Conservation (phyloP, 768 basidiomycete species). For the Auriscalpium orientale region DNA sequence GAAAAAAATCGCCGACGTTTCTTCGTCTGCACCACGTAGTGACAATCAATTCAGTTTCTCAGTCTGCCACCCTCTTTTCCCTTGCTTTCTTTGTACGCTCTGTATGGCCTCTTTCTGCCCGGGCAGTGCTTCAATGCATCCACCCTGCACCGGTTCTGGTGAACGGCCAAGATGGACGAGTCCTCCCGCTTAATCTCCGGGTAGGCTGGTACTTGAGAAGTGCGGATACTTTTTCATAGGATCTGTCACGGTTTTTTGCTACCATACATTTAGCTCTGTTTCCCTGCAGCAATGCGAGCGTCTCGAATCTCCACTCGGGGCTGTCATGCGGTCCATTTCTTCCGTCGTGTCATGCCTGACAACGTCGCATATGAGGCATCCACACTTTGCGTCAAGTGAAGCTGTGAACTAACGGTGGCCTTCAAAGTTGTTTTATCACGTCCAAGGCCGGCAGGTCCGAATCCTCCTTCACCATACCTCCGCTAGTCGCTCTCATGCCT, state of each 20-base stretch:
- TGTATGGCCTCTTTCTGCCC: conserved; percentile 19
- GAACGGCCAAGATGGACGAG: conserved; percentile 12
- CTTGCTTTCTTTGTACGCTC: not conserved
- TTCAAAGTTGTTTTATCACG: no score
- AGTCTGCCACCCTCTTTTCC: not conserved
- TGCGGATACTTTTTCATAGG: conserved; percentile 2
- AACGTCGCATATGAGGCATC: no score
- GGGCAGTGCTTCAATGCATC: conserved; percentile 12
- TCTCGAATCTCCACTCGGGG: no score
- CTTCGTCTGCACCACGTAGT: not conserved
- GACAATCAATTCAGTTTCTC: not conserved
- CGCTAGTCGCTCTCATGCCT: no score
- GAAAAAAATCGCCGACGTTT: not conserved
- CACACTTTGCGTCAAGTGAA: no score
- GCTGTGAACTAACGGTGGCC: no score
- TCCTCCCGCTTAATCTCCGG: conserved; percentile 10
- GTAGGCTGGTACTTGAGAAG: conserved; percentile 16
- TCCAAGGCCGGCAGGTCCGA: no score
- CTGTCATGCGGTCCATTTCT: not conserved
- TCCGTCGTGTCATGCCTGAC: not conserved
- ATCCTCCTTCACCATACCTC: no score
- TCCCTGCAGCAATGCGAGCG: no score
- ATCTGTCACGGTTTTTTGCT: conserved; percentile 12
- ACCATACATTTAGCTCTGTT: conserved; percentile 5
- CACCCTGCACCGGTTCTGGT: conserved; percentile 21